These are phyloP conservation scores for Pachysandra terminalis DNA, from an alignment of 164 flowering plant species.

Conservation along the genomic window DNA sequence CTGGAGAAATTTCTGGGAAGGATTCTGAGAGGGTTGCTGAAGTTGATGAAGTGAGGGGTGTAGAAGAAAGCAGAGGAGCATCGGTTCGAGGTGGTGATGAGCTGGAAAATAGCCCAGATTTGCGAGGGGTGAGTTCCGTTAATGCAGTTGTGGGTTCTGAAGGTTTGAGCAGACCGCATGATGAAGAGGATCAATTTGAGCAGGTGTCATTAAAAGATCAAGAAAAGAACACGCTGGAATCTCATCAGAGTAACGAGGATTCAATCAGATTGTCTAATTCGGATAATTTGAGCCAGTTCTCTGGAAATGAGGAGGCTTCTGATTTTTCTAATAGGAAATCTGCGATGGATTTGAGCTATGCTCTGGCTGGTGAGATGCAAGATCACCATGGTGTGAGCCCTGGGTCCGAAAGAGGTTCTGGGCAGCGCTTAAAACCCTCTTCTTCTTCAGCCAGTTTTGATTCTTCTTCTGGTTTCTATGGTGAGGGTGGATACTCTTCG, in stretches of 20 bases:
- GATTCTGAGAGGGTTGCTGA: constrained; percentile 15
- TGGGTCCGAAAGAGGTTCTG: constrained; percentile 28
- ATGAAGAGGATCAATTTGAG: constrained; percentile 74
- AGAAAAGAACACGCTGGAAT: constrained; percentile 32
- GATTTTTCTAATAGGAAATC: constrained; percentile 22
- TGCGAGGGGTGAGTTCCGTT: constrained; percentile 24
- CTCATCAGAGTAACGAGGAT: constrained; percentile 21
- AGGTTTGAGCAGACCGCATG: constrained; percentile 18
- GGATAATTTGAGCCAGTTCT: constrained; percentile 33
- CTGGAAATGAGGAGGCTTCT: constrained; percentile 33
- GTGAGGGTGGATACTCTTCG: constrained; percentile 37
- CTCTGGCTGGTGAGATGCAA: constrained; percentile 27
- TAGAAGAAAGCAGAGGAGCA: constrained; percentile 23
- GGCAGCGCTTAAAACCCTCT: constrained; percentile 28
- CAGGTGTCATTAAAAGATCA: constrained; percentile 75
- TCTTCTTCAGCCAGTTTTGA: constrained; percentile 55
- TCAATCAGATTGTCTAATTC: constrained; percentile 28
- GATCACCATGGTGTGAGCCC: constrained; percentile 36
- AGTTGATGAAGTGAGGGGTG: constrained; percentile 19
- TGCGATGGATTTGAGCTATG: constrained; percentile 32
- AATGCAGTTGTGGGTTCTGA: constrained; percentile 16
- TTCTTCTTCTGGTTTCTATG: constrained; percentile 32
- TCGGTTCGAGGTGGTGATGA: constrained; percentile 20
- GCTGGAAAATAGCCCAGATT: constrained; percentile 16
- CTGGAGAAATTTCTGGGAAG: constrained; percentile 25